phyloP scores from a whole-genome alignment of 768 basidiomycete species.

The Rhizopogon vesiculosus region DNA sequence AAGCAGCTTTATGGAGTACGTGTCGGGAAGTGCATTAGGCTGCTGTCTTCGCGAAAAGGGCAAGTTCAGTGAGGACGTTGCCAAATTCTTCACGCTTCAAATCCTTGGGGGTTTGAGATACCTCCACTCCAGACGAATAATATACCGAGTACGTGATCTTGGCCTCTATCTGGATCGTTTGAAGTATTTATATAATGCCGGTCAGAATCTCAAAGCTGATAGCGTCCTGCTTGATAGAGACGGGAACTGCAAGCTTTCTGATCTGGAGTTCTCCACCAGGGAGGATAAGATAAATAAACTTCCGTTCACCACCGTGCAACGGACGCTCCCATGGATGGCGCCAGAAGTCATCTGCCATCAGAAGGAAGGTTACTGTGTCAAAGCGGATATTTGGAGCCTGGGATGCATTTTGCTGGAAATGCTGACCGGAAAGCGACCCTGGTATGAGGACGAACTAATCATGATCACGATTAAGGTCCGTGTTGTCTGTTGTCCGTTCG shows the following conservation, averaged over 20 bases:
- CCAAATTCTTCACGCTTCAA: slow-evolving; percentile 89
- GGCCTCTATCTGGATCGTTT: background rate
- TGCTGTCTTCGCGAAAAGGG: slow-evolving; percentile 87
- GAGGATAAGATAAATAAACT: slow-evolving; percentile 80
- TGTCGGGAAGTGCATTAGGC: slow-evolving; percentile 94
- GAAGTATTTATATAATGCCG: slow-evolving; percentile 1
- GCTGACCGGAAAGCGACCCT: slow-evolving; percentile 96
- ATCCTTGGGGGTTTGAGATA: slow-evolving; percentile 91
- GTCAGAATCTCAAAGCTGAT: slow-evolving; percentile 92
- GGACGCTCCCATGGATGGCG: slow-evolving; percentile 99
- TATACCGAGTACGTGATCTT: slow-evolving; percentile 70
- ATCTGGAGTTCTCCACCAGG: slow-evolving; percentile 96
- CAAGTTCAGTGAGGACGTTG: slow-evolving; percentile 87
- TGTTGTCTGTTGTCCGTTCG: background rate
- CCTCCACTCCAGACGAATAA: slow-evolving; percentile 85
- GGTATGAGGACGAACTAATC: slow-evolving; percentile 86
- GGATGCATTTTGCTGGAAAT: slow-evolving; percentile 99
- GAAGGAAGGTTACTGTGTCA: slow-evolving; percentile 90
- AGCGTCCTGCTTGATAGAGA: slow-evolving; percentile 96
- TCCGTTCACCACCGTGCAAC: slow-evolving; percentile 91
- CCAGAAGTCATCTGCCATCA: slow-evolving; percentile 89
- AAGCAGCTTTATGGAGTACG: slow-evolving; percentile 93
- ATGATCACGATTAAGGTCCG: slow-evolving; percentile 92
- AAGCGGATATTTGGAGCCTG: slow-evolving; percentile 98
- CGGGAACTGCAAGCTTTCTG: slow-evolving; percentile 95